Conservation (phyloP, 2,329 filamentous ascomycete genomes). For the Fusarium humuli region DNA sequence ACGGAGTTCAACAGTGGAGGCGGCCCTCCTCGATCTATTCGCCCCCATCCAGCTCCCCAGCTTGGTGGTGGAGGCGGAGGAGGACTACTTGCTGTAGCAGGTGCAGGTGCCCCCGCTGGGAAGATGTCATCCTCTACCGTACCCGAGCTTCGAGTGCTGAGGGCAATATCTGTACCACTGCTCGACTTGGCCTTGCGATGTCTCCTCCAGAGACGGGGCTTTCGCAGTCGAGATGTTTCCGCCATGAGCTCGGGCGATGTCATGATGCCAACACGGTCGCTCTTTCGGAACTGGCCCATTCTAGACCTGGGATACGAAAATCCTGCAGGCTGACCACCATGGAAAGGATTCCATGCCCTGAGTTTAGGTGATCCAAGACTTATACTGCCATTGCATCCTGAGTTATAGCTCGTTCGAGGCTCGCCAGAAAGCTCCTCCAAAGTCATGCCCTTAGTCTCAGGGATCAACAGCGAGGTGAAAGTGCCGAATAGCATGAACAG, state of each 20-base stretch:
- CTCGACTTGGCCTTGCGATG: slow-evolving; percentile 45
- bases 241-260: slow-evolving; percentile 55
- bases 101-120: slow-evolving; percentile 29
- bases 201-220: slow-evolving; percentile 48
- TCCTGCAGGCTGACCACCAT: slow-evolving; percentile 63
- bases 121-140: slow-evolving; percentile 44
- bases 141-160: slow-evolving; percentile 49
- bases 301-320: slow-evolving; percentile 59
- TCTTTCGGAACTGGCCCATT: slow-evolving; percentile 46
- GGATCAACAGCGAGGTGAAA: slow-evolving; percentile 76
- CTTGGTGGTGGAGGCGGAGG: slow-evolving; percentile 41
- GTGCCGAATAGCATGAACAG: slow-evolving; percentile 83
- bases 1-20: slow-evolving; percentile 46
- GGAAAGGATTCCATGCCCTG: slow-evolving; percentile 60
- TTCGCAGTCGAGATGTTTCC: slow-evolving; percentile 41
- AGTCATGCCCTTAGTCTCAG: slow-evolving; percentile 80
- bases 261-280: slow-evolving; percentile 57
- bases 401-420: slow-evolving; percentile 68
- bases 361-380: slow-evolving; percentile 49
- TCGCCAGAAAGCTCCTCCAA: slow-evolving; percentile 78
- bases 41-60: slow-evolving; percentile 50
- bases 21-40: slow-evolving; percentile 47
- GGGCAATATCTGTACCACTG: slow-evolving; percentile 50
- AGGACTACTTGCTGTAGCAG: slow-evolving; percentile 14
- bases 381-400: slow-evolving; percentile 64